These are phyloP conservation scores for Westerdykella aurantiaca DNA, from an alignment of 2,329 filamentous ascomycete genomes.

Conservation along the genomic window DNA sequence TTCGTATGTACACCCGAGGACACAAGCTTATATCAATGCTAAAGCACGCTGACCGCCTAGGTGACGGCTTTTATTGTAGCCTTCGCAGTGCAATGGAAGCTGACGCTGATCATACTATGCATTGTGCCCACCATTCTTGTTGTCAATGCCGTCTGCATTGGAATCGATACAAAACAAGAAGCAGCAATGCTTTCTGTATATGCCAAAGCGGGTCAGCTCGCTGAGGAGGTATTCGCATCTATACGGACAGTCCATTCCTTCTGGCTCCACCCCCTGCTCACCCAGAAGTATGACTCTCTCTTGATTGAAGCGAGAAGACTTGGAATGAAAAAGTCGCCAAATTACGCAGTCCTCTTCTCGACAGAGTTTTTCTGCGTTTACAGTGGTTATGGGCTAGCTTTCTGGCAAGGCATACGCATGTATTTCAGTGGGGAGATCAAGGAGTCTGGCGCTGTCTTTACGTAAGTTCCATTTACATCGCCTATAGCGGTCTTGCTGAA, in stretches of 20 bases:
- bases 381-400: conserved; percentile 44
- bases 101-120: conserved; percentile 67
- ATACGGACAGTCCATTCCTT: conserved; percentile 47
- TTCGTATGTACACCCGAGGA: conserved; percentile 50
- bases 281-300: conserved; percentile 40
- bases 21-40: conserved; percentile 27
- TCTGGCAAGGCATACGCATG: conserved; percentile 51
- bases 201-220: conserved; percentile 42
- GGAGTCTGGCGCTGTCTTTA: conserved; percentile 35
- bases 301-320: conserved; percentile 41
- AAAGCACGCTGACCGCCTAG: conserved; percentile 6
- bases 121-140: conserved; percentile 44
- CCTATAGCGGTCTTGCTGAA: conserved; percentile 2
- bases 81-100: conserved; percentile 87
- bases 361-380: conserved; percentile 41
- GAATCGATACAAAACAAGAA: conserved; percentile 35
- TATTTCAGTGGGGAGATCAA: conserved; percentile 50
- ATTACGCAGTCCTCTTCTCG: conserved; percentile 41
- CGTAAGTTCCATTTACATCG: conserved; percentile 5
- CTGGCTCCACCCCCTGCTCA: conserved; percentile 42
- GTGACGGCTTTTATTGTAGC: conserved; percentile 81
- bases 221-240: conserved; percentile 48
- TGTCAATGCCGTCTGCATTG: conserved; percentile 27
- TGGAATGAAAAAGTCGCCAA: conserved; percentile 42
- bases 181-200: conserved; percentile 37